Base-by-base conservation (phyloP, 345 rosid genomes). In the Anastatica hierochuntica region DNA sequence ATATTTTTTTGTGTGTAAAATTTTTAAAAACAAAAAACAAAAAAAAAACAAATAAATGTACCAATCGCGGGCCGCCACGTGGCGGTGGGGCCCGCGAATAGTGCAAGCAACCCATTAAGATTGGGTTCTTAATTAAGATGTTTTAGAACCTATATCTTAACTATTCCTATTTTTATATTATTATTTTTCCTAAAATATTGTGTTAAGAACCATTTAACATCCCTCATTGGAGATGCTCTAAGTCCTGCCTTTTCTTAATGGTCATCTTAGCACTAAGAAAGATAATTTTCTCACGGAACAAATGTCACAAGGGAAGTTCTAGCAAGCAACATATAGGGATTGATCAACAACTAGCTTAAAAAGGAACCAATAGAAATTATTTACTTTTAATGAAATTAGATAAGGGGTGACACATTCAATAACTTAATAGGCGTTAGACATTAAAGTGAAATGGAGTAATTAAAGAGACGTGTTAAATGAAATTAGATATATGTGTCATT, bases 381-480 rank as follows among this genome's bases (percentile, higher is more conserved):
- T 14, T 16, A 10, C 18, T 47, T n/a, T 36, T 35, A 24, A 24
- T 23, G 24, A 56, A 42, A 7, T 37, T 2, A 21, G 21, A 5
- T 14, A 19, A 48, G 49, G 23, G 20, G 26, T 24, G 56, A 49
- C 33, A 55, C 31, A 51, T 65, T 42, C 46, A 47, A 49, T 56
- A 18, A 15, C 56, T 48, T 48, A 40, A 13, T 56, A 43, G 37
- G 41, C 49, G 30, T 49, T 42, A 49, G 30, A 49, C 24, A 56
- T 41, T 6, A 33, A 41, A 34, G 63, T 49, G 70, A 46, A 48
- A 29, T 23, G 50, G 31, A 37, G 62, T 42, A 34, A 56, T 56
- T 24, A 17, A 10, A 49, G 51, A 64, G 63, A 64, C 58, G 69
- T 64, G 45, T 49, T 9, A 48, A 11, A 64, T 41, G 46, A 49